A percentile compares a stretch with the other conserved stretches of the same genome.
Conservation (phyloP, 495 filamentous ascomycete species). For the Xylaria scruposa region DNA sequence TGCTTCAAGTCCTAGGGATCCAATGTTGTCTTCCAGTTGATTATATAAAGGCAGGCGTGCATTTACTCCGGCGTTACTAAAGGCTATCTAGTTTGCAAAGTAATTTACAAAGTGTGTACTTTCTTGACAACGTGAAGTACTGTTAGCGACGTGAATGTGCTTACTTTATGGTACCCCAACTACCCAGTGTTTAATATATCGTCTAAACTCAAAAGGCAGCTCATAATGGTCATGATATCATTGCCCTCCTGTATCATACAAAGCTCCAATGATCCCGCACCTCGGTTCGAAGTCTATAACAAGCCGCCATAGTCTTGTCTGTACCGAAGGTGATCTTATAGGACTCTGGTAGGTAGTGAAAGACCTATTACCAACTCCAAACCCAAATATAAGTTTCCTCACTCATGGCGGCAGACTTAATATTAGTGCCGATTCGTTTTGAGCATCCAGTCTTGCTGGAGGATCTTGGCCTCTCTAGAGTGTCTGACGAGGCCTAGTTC, state of each 20-base stretch:
- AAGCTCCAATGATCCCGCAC: neutral
- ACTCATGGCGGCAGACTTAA: neutral
- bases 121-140: neutral
- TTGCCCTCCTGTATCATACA: neutral
- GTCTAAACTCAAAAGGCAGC: neutral
- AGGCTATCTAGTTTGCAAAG: constrained; percentile 7
- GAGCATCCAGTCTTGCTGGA: neutral
- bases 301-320: neutral
- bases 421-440: neutral
- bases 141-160: neutral
- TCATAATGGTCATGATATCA: neutral
- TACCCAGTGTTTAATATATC: neutral
- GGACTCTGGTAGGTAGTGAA: neutral
- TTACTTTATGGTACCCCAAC: neutral
- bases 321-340: neutral
- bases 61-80: constrained; percentile 25
- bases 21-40: neutral
- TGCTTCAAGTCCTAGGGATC: neutral
- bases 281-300: neutral
- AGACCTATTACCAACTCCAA: neutral
- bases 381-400: neutral
- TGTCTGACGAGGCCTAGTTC: neutral
- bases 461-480: neutral
- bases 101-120: constrained; percentile 10
- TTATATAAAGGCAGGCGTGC: constrained; percentile 18